Conservation (phyloP, 1,284 basidiomycete genomes). For the Pyrrhoderma noxium region DNA sequence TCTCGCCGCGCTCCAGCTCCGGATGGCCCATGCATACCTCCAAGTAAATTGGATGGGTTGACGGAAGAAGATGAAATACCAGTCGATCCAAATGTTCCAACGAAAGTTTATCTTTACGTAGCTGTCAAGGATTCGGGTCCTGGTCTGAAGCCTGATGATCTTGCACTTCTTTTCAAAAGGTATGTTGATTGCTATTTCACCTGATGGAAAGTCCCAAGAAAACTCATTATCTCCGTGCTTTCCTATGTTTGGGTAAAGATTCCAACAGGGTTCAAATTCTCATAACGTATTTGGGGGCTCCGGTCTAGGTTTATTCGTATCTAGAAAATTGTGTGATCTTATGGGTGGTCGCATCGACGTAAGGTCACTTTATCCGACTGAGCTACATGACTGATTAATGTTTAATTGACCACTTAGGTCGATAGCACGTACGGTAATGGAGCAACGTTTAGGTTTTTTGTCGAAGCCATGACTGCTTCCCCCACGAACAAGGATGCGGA, state of each 20-base stretch:
- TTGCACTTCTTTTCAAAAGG: slow-evolving; percentile 22
- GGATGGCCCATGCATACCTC: slow-evolving; percentile 20
- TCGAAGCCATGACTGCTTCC: slow-evolving; percentile 19
- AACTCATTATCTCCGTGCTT: slow-evolving; percentile 1
- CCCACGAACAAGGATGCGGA: slow-evolving; percentile 4
- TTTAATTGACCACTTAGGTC: slow-evolving; percentile 12
- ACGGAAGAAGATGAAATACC: slow-evolving; percentile 9
- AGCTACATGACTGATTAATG: not conserved
- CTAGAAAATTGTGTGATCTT: slow-evolving; percentile 25
- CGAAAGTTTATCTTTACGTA: slow-evolving; percentile 21
- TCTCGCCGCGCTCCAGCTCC: slow-evolving; percentile 19
- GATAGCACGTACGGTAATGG: slow-evolving; percentile 22
- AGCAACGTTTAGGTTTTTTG: slow-evolving; percentile 26
- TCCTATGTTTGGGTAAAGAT: no score
- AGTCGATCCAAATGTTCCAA: slow-evolving; percentile 11
- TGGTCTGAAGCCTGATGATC: slow-evolving; percentile 23
- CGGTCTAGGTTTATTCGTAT: slow-evolving; percentile 25
- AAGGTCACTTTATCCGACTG: not conserved
- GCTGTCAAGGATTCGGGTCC: slow-evolving; percentile 25
- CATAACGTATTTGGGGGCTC: slow-evolving; percentile 27
- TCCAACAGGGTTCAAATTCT: slow-evolving; percentile 18
- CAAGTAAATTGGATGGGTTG: not conserved
- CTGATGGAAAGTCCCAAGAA: no score
- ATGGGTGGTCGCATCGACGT: slow-evolving; percentile 27
- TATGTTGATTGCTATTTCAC: slow-evolving; percentile 7